Evolutionary conservation across 495 filamentous ascomycete genomes (phyloP).

Genomic region (Penicillium angulare): DNA sequence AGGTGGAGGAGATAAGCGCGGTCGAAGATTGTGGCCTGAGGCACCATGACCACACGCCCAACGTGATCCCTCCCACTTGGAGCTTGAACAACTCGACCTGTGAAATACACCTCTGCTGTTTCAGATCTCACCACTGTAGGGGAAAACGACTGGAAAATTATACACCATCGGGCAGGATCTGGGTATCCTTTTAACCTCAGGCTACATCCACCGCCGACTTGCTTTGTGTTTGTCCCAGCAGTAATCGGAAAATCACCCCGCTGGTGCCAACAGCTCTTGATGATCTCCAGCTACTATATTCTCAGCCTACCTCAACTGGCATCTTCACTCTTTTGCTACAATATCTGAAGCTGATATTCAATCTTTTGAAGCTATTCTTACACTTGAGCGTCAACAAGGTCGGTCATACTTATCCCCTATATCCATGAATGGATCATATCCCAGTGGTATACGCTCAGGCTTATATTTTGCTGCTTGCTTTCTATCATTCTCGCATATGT

Average conservation of each 20-base stretch:
- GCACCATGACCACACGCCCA: slow-evolving; percentile 1
- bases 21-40: slow-evolving; percentile 1
- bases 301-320: background rate
- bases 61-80: slow-evolving; percentile 10
- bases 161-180: too few relatives aligned
- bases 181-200: too few relatives aligned
- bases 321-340: background rate
- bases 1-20: slow-evolving; percentile 1
- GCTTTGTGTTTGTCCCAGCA: background rate
- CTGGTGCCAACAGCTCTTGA: slow-evolving; percentile 3
- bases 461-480: too few relatives aligned
- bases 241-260: slow-evolving; percentile 11
- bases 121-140: background rate
- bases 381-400: too few relatives aligned
- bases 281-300: slow-evolving; percentile 4
- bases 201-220: too few relatives aligned
- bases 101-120: background rate
- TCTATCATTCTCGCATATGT: too few relatives aligned
- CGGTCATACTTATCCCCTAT: too few relatives aligned
- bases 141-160: too few relatives aligned
- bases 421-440: too few relatives aligned
- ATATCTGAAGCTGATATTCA: too few relatives aligned
- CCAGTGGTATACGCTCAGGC: too few relatives aligned
- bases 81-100: background rate
- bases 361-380: too few relatives aligned